Conservation (phyloP, 768 basidiomycete species). For the Cystofilobasidium bisporidii region DNA sequence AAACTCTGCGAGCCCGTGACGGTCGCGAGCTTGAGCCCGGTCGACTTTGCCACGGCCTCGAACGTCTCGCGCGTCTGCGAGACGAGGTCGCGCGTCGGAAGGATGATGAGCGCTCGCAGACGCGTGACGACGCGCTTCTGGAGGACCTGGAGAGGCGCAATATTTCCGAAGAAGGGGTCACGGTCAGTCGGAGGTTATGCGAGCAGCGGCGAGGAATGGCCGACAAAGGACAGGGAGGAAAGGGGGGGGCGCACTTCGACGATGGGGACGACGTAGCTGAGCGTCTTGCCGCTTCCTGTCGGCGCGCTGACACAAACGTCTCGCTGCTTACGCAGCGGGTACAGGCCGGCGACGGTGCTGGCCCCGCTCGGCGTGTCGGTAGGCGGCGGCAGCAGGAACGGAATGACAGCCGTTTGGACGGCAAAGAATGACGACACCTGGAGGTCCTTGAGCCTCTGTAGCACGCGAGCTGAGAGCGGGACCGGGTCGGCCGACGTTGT, state of each 20-base stretch:
- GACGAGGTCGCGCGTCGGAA: conserved; percentile 91
- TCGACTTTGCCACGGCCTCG: conserved; percentile 71
- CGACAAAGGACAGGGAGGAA: background rate
- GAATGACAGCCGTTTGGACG: conserved; percentile 86
- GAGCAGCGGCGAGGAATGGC: background rate
- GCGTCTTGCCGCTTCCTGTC: conserved; percentile 94
- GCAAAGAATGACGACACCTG: conserved; percentile 10
- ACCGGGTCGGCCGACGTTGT: background rate
- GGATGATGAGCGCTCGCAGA: conserved; percentile 73
- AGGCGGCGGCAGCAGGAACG: conserved; percentile 55
- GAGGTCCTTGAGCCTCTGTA: conserved; percentile 16
- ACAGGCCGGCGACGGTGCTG: conserved; percentile 50
- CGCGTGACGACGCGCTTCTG: conserved; percentile 66
- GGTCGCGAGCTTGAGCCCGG: conserved; percentile 69
- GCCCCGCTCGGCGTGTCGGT: conserved; percentile 32
- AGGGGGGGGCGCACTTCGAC: conserved; percentile 54
- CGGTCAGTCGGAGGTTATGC: background rate
- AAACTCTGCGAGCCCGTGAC: conserved; percentile 94
- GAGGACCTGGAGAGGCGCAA: conserved; percentile 61
- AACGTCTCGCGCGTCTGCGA: conserved; percentile 85
- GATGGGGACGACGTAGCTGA: conserved; percentile 90
- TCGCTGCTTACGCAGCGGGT: conserved; percentile 53
- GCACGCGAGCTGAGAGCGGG: background rate
- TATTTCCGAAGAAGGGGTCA: background rate
- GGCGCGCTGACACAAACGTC: conserved; percentile 94